Conservation (phyloP, 2,329 filamentous ascomycete species). For the Scortechinia acanthostroma region DNA sequence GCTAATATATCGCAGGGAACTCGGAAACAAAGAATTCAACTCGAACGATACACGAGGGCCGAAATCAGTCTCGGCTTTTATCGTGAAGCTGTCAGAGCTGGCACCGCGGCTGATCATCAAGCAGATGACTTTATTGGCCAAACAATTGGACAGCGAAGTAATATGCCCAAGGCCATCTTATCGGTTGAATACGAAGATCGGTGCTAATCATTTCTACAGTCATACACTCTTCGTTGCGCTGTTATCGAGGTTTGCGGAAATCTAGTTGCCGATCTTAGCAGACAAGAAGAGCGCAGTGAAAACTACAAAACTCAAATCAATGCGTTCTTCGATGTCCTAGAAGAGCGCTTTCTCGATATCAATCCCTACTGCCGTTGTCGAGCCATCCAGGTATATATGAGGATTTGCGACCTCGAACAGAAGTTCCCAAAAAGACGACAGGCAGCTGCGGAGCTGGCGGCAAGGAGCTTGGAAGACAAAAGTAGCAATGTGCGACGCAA, state of each 20-base stretch:
- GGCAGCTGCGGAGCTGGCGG: conserved; percentile 77
- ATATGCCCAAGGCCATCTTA: no score
- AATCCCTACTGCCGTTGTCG: conserved; percentile 93
- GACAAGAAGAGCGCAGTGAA: conserved; percentile 82
- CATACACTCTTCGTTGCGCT: conserved; percentile 86
- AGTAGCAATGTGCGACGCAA: conserved; percentile 95
- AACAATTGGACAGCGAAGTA: conserved; percentile 76
- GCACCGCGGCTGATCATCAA: conserved; percentile 89
- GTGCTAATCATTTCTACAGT: conserved; percentile 39
- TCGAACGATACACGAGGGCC: conserved; percentile 91
- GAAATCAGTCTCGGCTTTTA: conserved; percentile 91
- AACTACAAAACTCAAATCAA: conserved; percentile 93
- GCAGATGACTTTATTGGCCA: conserved; percentile 91
- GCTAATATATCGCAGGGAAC: conserved; percentile 42
- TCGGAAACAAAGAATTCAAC: conserved; percentile 97
- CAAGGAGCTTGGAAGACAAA: conserved; percentile 88
- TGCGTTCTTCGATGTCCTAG: conserved; percentile 91
- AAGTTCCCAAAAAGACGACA: conserved; percentile 92
- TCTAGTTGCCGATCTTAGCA: conserved; percentile 82
- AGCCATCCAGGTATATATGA: conserved; percentile 86
- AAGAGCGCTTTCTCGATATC: conserved; percentile 90
- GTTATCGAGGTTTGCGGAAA: conserved; percentile 97
- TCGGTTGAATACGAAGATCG: not conserved
- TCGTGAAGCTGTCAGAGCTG: conserved; percentile 86
- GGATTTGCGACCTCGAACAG: conserved; percentile 85